phyloP scores from a whole-genome alignment of 768 basidiomycete genomes.

The Boletus vermiculosoides region DNA sequence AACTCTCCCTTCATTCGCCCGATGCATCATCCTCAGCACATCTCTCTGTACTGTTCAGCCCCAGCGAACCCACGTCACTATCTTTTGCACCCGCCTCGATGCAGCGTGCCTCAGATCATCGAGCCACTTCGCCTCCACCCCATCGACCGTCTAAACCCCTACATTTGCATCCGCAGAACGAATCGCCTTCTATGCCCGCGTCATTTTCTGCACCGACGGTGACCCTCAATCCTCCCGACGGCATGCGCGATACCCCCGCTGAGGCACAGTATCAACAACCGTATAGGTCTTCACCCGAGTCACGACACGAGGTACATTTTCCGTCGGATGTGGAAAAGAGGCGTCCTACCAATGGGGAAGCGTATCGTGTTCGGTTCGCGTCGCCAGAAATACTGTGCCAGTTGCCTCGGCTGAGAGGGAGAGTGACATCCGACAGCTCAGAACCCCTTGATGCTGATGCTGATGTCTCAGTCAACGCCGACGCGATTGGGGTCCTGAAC shows the following conservation, averaged over 20 bases:
- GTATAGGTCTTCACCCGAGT: constrained; percentile 16
- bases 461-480: not conserved
- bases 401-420: constrained; percentile 12
- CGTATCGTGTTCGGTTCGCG: constrained; percentile 28
- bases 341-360: constrained; percentile 14
- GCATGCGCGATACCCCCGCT: constrained; percentile 25
- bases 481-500: not conserved
- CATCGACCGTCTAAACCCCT: constrained; percentile 28
- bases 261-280: constrained; percentile 22
- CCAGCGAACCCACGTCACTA: constrained; percentile 3
- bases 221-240: constrained; percentile 9
- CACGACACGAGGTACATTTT: not conserved
- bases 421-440: not conserved
- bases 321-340: constrained; percentile 11
- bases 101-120: not conserved
- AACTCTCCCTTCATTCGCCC: constrained; percentile 47
- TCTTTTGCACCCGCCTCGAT: not conserved
- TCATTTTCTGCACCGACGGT: constrained; percentile 12
- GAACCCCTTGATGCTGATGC: not conserved
- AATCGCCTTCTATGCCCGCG: not conserved
- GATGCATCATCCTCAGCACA: constrained; percentile 16
- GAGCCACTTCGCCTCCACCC: constrained; percentile 9
- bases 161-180: constrained; percentile 29
- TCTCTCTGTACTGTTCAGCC: constrained; percentile 9
- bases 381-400: constrained; percentile 31